Percentiles rank a stretch among this genome's conserved stretches.
These are phyloP conservation scores for Holtermannia corniformis DNA, from an alignment of 768 basidiomycete species.

Conservation along the genomic window DNA sequence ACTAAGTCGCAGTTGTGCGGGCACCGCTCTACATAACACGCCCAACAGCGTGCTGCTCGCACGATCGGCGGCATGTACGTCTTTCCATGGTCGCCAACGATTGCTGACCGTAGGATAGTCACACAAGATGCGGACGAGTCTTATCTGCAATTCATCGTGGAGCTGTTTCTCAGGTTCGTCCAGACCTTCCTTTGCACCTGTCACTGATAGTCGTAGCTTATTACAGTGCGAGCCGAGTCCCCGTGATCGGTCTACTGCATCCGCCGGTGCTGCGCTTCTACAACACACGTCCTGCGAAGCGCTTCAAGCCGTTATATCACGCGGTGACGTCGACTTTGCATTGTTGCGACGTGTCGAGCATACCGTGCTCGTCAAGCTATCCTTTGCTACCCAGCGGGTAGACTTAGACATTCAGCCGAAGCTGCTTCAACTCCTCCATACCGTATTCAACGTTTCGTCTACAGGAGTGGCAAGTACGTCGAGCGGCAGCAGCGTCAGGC, in stretches of 20 bases:
- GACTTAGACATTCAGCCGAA: conserved; percentile 85
- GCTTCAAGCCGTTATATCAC: conserved; percentile 5
- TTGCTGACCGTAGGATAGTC: not conserved
- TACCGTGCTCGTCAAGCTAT: conserved; percentile 64
- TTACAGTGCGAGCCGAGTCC: too few relatives aligned
- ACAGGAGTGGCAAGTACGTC: not conserved
- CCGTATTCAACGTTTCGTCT: conserved; percentile 52
- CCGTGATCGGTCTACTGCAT: too few relatives aligned
- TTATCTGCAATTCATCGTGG: conserved; percentile 69
- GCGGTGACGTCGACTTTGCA: not conserved
- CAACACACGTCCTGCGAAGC: too few relatives aligned
- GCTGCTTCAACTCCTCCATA: conserved; percentile 80
- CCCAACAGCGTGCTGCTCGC: conserved; percentile 55
- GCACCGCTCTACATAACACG: conserved; percentile 56
- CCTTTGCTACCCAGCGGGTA: conserved; percentile 56
- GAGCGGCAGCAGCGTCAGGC: not conserved
- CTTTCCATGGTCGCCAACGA: not conserved
- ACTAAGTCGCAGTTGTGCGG: conserved; percentile 64
- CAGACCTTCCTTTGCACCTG: too few relatives aligned
- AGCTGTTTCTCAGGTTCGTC: conserved; percentile 69
- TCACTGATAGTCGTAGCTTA: too few relatives aligned
- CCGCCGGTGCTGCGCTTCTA: too few relatives aligned
- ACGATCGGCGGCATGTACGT: conserved; percentile 55
- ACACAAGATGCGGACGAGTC: not conserved
- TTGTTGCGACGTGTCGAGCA: conserved; percentile 50